Conservation (phyloP, 495 filamentous ascomycete genomes). For the Poronia punctata region DNA sequence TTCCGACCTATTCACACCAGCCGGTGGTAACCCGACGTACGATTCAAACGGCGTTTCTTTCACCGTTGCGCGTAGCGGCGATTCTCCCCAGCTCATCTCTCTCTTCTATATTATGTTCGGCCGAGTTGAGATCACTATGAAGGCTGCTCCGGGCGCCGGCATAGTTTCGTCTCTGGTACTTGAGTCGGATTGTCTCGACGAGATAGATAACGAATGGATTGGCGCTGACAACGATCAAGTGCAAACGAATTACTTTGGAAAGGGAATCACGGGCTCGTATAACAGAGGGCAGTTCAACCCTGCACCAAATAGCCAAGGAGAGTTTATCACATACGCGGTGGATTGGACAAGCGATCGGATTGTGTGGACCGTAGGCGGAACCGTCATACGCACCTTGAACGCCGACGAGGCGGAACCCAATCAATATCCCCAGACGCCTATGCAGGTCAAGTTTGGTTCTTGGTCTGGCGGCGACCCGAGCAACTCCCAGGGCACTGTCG, state of each 20-base stretch:
- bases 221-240: slow-evolving; percentile 57
- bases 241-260: slow-evolving; percentile 91
- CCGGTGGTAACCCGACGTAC: slow-evolving; percentile 60
- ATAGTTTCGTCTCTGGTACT: slow-evolving; percentile 81
- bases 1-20: slow-evolving; percentile 60
- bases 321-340: slow-evolving; percentile 83
- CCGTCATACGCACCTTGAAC: slow-evolving; percentile 58
- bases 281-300: slow-evolving; percentile 70
- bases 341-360: slow-evolving; percentile 74
- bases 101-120: slow-evolving; percentile 84
- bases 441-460: slow-evolving; percentile 76
- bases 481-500: slow-evolving; percentile 68
- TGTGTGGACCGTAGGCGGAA: slow-evolving; percentile 75
- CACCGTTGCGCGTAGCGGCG: slow-evolving; percentile 73
- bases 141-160: slow-evolving; percentile 62
- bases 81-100: slow-evolving; percentile 71
- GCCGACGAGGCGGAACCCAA: slow-evolving; percentile 48
- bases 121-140: slow-evolving; percentile 62
- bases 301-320: slow-evolving; percentile 50
- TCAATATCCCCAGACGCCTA: slow-evolving; percentile 87
- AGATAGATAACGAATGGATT: slow-evolving; percentile 89
- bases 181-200: slow-evolving; percentile 85
- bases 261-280: slow-evolving; percentile 68
- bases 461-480: slow-evolving; percentile 79
- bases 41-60: slow-evolving; percentile 72